These are phyloP conservation scores for Xylariaceae sp. DNA, from an alignment of 2,329 filamentous ascomycete genomes.

Conservation along the genomic window DNA sequence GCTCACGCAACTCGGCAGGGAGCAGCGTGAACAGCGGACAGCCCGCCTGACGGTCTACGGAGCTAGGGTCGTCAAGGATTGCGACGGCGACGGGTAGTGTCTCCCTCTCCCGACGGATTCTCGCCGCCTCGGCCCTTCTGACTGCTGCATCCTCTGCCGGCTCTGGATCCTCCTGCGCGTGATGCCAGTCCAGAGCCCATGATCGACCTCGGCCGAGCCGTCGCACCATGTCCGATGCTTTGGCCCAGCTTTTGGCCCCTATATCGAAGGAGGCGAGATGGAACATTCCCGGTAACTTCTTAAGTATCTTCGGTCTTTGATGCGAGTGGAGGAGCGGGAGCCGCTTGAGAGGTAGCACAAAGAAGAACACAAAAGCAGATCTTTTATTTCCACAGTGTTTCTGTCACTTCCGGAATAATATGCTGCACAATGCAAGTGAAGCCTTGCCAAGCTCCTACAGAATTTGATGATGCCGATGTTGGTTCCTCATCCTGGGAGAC, in stretches of 20 bases:
- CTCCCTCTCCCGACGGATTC: conserved; percentile 4
- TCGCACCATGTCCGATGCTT: conserved; percentile 14
- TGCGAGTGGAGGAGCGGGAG: too few relatives aligned
- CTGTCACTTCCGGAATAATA: too few relatives aligned
- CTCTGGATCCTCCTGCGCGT: conserved; percentile 1
- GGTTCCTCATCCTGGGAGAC: too few relatives aligned
- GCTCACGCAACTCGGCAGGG: conserved; percentile 23
- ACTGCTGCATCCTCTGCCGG: conserved; percentile 1
- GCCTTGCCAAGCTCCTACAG: too few relatives aligned
- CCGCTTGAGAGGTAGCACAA: too few relatives aligned
- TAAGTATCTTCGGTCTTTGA: not conserved
- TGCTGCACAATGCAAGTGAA: too few relatives aligned
- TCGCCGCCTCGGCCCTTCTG: conserved; percentile 2
- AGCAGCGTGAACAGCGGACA: conserved; percentile 22
- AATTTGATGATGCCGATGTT: too few relatives aligned
- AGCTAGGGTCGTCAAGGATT: conserved; percentile 14
- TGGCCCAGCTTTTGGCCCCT: conserved; percentile 15
- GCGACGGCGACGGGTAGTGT: conserved; percentile 16
- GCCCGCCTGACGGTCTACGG: conserved; percentile 14
- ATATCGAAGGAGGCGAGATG: conserved; percentile 12
- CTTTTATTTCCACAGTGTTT: too few relatives aligned
- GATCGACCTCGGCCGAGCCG: conserved; percentile 8
- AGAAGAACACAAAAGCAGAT: too few relatives aligned
- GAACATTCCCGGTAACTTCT: conserved; percentile 6
- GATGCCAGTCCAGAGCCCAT: not conserved